Percentiles rank a stretch among this genome's conserved stretches.
These are phyloP conservation scores for Hippophae rhamnoides DNA, from an alignment of 306 rosid genomes.

Conservation along the genomic window DNA sequence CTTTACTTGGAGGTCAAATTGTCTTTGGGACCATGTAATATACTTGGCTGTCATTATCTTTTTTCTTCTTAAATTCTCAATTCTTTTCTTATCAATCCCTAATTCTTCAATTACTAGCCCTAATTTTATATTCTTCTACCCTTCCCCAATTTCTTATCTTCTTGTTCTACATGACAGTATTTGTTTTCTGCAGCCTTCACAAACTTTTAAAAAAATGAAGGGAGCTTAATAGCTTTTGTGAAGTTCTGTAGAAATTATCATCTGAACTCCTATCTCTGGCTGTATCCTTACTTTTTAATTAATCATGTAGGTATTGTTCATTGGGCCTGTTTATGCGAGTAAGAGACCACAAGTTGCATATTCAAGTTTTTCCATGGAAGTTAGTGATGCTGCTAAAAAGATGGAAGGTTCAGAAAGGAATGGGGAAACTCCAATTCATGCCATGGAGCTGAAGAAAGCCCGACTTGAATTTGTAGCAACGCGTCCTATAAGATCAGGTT, in stretches of 20 bases:
- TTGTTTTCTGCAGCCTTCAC: too few species aligned
- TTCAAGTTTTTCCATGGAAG: conserved; percentile 28
- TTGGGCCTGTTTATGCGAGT: conserved; percentile 54
- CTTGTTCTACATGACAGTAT: too few species aligned
- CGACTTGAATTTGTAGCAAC: conserved; percentile 49
- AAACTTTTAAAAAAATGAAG: background rate
- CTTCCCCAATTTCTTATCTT: too few species aligned
- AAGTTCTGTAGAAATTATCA: too few species aligned
- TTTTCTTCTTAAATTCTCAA: too few species aligned
- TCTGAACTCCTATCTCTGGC: too few species aligned
- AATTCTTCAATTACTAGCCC: too few species aligned
- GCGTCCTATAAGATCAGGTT: conserved; percentile 57
- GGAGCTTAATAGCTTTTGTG: background rate
- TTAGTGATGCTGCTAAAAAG: conserved; percentile 25
- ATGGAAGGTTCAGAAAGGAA: conserved; percentile 38
- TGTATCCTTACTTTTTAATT: conserved; percentile 9
- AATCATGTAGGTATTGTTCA: conserved; percentile 51
- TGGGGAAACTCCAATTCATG: conserved; percentile 13
- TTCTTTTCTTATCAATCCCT: too few species aligned
- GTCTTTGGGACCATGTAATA: too few species aligned
- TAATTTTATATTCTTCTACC: too few species aligned
- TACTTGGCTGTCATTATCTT: too few species aligned
- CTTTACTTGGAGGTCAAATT: too few species aligned
- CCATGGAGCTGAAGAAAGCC: conserved; percentile 33
- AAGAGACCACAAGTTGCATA: conserved; percentile 19